Evolutionary conservation across 768 basidiomycete species (phyloP), one percentile per base, ranked within the genome.

Genomic region (Tylopilus intermedius): DNA sequence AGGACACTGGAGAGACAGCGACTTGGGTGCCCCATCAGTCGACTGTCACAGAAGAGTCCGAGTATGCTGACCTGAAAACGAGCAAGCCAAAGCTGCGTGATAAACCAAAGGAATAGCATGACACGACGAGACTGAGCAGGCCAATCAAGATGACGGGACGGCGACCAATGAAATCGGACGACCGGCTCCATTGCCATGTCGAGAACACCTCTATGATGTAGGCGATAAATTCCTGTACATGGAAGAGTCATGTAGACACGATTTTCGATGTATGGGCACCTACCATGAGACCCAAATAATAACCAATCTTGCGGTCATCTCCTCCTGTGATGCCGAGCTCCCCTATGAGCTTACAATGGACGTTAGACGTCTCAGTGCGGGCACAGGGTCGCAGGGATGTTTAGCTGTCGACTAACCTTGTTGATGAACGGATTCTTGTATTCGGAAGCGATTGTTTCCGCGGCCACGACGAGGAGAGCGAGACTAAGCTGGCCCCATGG

Each of bases 121-220:
- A 84, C 1, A 74, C 43, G 3, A 72, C 69, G 11, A 74, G 67
- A 15, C 82, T 82, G 7, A 79, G 62, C 18, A 85, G 62, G 5
- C 83, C 83, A 9, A 76, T 63, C 15, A 84, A 62, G n/a, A 84
- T 61, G 24, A 85, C 73, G 10, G 83, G 83, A 55, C 82, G 82
- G 18, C 83, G 78, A 5, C 83, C 83, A 14, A 82, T 62, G 48
- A 70, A 70, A 58, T 85, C 82, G 4, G 84, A 86, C 4, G 77
- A 54, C 33, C 81, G 75, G 58, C 82, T 81, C 84, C 84, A 86
- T 58, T 81, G 80, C 8, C 86, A 72, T 3, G 80, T 73, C 1
- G 80, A 81, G 42, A 76, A 45, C 0, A 83, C 78, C 57, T 86
- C 80, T 0, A 80, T 73, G 1, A 74, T 69, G 50, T 78, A 86